These are phyloP conservation scores for Aspergillus sparsus DNA, from an alignment of 495 filamentous ascomycete genomes.

Conservation along the genomic window DNA sequence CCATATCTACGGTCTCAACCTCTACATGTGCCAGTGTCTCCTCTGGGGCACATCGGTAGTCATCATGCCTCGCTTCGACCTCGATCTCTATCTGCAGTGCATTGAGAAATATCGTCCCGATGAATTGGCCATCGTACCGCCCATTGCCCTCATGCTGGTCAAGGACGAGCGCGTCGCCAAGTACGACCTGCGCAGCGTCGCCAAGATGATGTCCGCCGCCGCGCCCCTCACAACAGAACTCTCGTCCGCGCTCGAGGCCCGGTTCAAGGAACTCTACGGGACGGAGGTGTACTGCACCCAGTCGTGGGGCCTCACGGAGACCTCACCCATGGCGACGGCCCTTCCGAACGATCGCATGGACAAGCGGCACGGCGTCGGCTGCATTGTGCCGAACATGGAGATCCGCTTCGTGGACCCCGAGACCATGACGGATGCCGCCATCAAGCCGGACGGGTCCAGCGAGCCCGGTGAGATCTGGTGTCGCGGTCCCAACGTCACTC, in stretches of 20 bases:
- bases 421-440: neutral
- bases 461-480: slow-evolving; percentile 8
- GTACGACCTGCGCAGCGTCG: slow-evolving; percentile 1
- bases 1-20: slow-evolving; percentile 13
- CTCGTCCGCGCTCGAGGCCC: slow-evolving; percentile 2
- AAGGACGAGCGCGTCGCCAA: neutral
- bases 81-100: neutral
- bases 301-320: slow-evolving; percentile 6
- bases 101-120: neutral
- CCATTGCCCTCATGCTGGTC: neutral
- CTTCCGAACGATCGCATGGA: slow-evolving; percentile 4
- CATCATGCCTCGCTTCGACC: slow-evolving; percentile 6
- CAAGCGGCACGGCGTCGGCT: neutral
- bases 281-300: slow-evolving; percentile 8
- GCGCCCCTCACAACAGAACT: slow-evolving; percentile 6
- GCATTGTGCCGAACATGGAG: slow-evolving; percentile 2
- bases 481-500: slow-evolving; percentile 5
- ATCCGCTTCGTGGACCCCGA: neutral
- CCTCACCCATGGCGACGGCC: neutral
- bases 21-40: slow-evolving; percentile 13
- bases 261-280: neutral
- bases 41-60: neutral
- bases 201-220: slow-evolving; percentile 1
- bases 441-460: neutral
- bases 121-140: neutral